These are phyloP conservation scores for Botryotinia globosa DNA, from an alignment of 2,329 filamentous ascomycete genomes.

Conservation along the genomic window DNA sequence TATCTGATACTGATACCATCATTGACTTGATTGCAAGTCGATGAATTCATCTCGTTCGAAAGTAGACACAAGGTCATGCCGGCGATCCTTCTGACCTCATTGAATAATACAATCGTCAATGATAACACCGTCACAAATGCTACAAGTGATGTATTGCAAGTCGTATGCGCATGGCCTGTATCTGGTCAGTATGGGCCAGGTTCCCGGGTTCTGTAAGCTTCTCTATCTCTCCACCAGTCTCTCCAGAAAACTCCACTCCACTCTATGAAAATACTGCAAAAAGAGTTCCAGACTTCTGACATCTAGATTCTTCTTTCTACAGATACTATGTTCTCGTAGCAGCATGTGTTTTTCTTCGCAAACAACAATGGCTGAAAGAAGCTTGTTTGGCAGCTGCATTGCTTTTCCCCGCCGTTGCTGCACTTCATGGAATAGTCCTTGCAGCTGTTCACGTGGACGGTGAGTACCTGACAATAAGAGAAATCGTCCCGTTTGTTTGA, in stretches of 20 bases:
- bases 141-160: slow-evolving; percentile 40
- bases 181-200: slow-evolving; percentile 57
- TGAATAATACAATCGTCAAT: slow-evolving; percentile 26
- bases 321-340: slow-evolving; percentile 64
- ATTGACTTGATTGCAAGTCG: slow-evolving; percentile 3
- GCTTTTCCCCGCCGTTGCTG: slow-evolving; percentile 61
- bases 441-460: slow-evolving; percentile 57
- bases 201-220: slow-evolving; percentile 49
- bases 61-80: slow-evolving; percentile 36
- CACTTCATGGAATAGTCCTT: slow-evolving; percentile 61
- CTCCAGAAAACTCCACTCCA: not conserved
- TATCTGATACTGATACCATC: not conserved
- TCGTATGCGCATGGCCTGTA: slow-evolving; percentile 56
- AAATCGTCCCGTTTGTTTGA: slow-evolving; percentile 7
- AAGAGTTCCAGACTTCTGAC: not conserved
- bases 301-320: slow-evolving; percentile 4
- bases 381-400: slow-evolving; percentile 62
- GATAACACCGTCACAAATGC: slow-evolving; percentile 28
- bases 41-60: not conserved
- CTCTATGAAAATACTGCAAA: not conserved
- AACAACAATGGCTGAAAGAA: slow-evolving; percentile 58
- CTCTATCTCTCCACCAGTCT: not conserved
- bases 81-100: slow-evolving; percentile 38
- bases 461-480: slow-evolving; percentile 39
- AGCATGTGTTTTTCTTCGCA: slow-evolving; percentile 61